Base-by-base conservation (phyloP, 257 asterid species). In the Forsythia suspensa region DNA sequence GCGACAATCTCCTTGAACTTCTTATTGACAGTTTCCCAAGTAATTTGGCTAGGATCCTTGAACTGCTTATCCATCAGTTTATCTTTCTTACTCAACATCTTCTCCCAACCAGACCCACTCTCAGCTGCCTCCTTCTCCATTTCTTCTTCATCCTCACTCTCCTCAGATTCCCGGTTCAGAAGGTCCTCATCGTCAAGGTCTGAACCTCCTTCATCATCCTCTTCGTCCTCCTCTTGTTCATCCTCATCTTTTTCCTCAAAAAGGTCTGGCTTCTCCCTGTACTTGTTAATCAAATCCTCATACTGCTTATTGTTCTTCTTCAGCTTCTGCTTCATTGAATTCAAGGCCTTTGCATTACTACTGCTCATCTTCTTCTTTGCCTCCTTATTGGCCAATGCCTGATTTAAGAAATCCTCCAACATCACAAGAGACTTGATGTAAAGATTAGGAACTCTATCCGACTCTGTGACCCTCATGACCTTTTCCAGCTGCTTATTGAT, bases 291-390 rank as follows among this genome's bases (percentile, higher is more conserved):
- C 88, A 83, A 20, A 52, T 96, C 98, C 87, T 94, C 99, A 44
- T 90, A 92, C 76, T 80, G 89, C 85, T 87, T 92, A 76, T 94
- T 94, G 81, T 92, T 96, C 89, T 94, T 96, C 86, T 96, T 96
- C 69, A 96, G 72, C 86, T 92, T 94, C 87, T 92, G 99, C 74
- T 95, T 95, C 99, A 95, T 93, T 0, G 97, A 84, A 88, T 95
- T 93, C 89, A 94, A 79, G 65, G 96, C 99, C 90, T 93, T 94
- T 1, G 99, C 97, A 84, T 96, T 96, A 76, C 96, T 96, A 48
- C 90, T 91, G 76, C 98, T 96, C 99, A 96, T 96, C 86, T 93
- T 96, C 90, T 96, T 96, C 90, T 92, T 96, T 0, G 97, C 96
- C 86, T 96, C 99, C 89, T 95, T 95, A 75, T 92, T 95, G 68